These are phyloP conservation scores for Lyophyllum atratum DNA, from an alignment of 768 basidiomycete genomes.

Conservation along the genomic window DNA sequence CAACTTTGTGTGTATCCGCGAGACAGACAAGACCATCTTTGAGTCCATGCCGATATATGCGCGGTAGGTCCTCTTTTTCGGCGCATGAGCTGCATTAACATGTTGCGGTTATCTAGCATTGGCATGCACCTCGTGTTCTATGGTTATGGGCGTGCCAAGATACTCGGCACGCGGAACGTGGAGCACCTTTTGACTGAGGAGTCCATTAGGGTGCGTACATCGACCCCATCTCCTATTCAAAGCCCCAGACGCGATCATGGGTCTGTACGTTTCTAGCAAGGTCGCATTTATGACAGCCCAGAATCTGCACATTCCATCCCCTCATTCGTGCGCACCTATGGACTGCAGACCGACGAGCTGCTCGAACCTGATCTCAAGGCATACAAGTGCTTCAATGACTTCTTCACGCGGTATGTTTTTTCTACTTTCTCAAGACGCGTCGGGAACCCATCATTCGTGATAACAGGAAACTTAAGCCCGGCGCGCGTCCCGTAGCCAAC, in stretches of 20 bases:
- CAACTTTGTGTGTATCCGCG: constrained; percentile 56
- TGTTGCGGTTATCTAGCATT: constrained; percentile 30
- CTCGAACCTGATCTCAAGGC: constrained; percentile 59
- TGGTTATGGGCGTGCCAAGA: constrained; percentile 48
- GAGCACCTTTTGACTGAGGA: constrained; percentile 54
- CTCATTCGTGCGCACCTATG: constrained; percentile 57
- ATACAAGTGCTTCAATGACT: constrained; percentile 76
- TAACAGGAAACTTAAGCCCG: constrained; percentile 53
- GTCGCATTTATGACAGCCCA: constrained; percentile 54
- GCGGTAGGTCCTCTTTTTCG: constrained; percentile 28
- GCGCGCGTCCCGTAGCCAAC: constrained; percentile 61
- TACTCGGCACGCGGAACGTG: constrained; percentile 49
- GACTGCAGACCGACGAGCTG: constrained; percentile 59
- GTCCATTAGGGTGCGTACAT: constrained; percentile 39
- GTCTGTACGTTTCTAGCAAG: constrained; percentile 50
- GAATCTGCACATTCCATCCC: constrained; percentile 53
- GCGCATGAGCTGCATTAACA: too few relatives aligned
- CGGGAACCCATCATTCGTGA: too few relatives aligned
- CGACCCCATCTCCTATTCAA: too few relatives aligned
- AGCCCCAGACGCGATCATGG: too few relatives aligned
- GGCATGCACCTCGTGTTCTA: constrained; percentile 81
- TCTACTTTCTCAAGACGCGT: too few relatives aligned
- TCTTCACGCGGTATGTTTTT: constrained; percentile 61
- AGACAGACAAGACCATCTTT: constrained; percentile 54
- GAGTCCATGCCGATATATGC: constrained; percentile 78